A percentile compares a stretch with the other conserved stretches of the same genome.
Evolutionary conservation across 176 grass and related monocot genomes (phyloP).

Genomic region (Musa troglodytarum): DNA sequence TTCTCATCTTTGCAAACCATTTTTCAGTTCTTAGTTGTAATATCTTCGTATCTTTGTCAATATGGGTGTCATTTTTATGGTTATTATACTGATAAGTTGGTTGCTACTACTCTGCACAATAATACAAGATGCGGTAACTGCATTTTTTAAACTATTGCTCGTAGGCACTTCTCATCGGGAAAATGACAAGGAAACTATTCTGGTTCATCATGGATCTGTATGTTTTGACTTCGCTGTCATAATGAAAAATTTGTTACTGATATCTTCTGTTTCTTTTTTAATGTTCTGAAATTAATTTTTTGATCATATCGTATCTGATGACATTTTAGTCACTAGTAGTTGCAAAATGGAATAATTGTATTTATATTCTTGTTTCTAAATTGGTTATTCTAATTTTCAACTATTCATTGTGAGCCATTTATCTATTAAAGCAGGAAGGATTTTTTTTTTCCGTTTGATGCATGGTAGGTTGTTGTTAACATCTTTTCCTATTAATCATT

Average conservation of each 20-base stretch:
- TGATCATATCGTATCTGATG: background rate
- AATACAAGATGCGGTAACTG: no score
- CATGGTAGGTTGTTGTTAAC: no score
- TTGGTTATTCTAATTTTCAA: no score
- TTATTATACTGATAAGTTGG: no score
- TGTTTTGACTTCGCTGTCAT: conserved; percentile 10
- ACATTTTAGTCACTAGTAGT: background rate
- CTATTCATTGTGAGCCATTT: no score
- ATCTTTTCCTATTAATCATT: no score
- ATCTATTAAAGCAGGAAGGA: no score
- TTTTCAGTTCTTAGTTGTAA: background rate
- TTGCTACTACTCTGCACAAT: no score
- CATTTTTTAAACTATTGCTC: conserved; percentile 2
- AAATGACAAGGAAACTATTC: conserved; percentile 33
- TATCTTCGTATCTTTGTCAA: background rate
- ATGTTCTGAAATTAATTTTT: background rate
- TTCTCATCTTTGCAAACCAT: no score
- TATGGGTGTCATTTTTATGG: no score
- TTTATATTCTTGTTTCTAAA: no score
- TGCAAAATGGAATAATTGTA: background rate
- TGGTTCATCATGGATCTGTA: conserved; percentile 47
- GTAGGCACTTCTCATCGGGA: conserved; percentile 25
- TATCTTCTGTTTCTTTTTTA: background rate
- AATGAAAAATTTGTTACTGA: background rate
- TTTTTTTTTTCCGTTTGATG: no score